These are phyloP conservation scores for Cornus florida DNA, from an alignment of 148 eudicot species.

Conservation along the genomic window DNA sequence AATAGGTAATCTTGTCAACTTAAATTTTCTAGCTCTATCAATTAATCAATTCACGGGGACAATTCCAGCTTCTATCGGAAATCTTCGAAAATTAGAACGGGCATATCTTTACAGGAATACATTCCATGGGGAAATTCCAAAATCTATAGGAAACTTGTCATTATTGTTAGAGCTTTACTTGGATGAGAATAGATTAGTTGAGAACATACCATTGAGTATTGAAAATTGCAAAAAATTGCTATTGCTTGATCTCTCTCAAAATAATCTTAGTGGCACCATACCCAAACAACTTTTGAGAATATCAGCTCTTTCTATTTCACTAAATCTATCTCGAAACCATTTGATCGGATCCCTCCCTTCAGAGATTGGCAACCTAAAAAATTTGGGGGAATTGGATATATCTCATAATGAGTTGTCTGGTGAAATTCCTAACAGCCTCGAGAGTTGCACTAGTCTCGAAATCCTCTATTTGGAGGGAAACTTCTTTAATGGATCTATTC, in stretches of 20 bases:
- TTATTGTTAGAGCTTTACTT: background rate
- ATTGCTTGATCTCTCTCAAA: background rate
- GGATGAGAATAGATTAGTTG: background rate
- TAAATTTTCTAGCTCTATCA: background rate
- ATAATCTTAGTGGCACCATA: background rate
- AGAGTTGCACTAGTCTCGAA: background rate
- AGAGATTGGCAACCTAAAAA: background rate
- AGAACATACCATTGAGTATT: background rate
- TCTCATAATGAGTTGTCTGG: background rate
- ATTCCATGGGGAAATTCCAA: too few species aligned
- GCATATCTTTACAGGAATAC: too few species aligned
- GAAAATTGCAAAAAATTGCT: background rate
- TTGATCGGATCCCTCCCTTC: background rate
- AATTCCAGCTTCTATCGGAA: background rate
- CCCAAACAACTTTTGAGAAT: background rate
- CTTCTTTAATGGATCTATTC: background rate
- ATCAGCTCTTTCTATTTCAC: background rate
- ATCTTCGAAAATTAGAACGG: too few species aligned
- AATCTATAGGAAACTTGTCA: too few species aligned
- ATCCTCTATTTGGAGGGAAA: background rate
- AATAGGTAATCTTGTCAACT: background rate
- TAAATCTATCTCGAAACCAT: background rate
- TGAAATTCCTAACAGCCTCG: background rate
- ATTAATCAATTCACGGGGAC: background rate
- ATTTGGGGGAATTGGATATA: background rate